These are phyloP conservation scores for Plasmodium coatneyi DNA, from an alignment of 169 alveolate genomes.

Conservation along the genomic window DNA sequence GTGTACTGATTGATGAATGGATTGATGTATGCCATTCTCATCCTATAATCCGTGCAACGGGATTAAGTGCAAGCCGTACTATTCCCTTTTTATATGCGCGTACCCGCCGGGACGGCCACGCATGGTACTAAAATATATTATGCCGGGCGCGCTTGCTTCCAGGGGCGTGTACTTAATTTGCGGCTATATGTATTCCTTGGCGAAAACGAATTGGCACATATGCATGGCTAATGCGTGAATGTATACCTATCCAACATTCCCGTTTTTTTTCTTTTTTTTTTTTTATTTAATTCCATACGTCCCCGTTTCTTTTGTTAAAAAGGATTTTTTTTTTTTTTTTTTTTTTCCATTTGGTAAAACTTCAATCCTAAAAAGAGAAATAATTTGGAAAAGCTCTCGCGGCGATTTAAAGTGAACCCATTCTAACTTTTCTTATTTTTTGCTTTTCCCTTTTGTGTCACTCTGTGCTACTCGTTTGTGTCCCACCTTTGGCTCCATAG, in stretches of 20 bases:
- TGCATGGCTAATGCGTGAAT: constrained; percentile 6
- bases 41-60: neutral
- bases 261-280: constrained; percentile 4
- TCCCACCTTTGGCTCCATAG: neutral
- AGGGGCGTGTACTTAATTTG: neutral
- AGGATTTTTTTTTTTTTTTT: neutral
- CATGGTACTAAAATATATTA: neutral
- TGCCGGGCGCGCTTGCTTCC: neutral
- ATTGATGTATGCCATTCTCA: neutral
- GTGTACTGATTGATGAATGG: neutral
- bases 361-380: neutral
- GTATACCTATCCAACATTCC: constrained; percentile 3
- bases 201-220: neutral
- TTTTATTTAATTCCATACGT: neutral
- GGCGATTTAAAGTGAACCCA: neutral
- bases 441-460: no score
- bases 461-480: neutral
- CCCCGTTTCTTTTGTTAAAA: neutral
- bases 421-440: neutral
- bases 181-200: neutral
- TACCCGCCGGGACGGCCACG: neutral
- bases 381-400: neutral
- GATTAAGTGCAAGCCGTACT: neutral
- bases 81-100: neutral
- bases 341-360: neutral